Evolutionary conservation across 306 rosid genomes (phyloP), one percentile per base, ranked within the genome.

Genomic region (Carpinus fangiana): DNA sequence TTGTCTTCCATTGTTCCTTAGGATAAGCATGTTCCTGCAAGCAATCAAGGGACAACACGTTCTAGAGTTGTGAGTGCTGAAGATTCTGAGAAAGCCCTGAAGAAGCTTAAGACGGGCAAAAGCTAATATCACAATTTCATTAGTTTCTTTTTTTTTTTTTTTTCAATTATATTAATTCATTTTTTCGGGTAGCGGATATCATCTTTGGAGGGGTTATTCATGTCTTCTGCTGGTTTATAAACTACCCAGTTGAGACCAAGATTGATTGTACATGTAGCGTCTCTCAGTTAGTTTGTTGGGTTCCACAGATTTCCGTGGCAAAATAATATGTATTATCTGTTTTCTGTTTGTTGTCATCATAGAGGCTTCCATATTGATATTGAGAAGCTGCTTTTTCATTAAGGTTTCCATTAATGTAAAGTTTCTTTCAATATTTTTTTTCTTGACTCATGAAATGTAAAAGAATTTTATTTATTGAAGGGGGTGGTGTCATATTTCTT

Each of bases 251-350:
- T 60, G 55, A 66, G 84, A 83, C 67, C 74, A 72, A 79, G 85
- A 82, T 84, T 77, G 88, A 88, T 86, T 89, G 96, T 92, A 90
- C 87, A 90, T 87, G 87, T 79, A 82, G 88, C 79, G 83, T 86
- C 84, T 82, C 81, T 23, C 66, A 34, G 70, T 71, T 87, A 86
- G 83, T 77, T 79, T 70, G 84, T 78, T 86, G 89, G 90, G 88
- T 71, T 79, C 78, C 51, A 70, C 80, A 85, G 81, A 72, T 85
- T 79, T 73, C 86, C 89, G 89, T n/a, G 79, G 75, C 89, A 73
- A 78, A 86, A 87, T 82, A 85, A 81, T 72, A 78, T 82, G 79
- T 81, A 75, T 74, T 57, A 75, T 74, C 81, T 84, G 65, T 80
- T 77, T 50, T 74, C 75, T 74, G 67, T 78, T 84, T 26, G 36